phyloP scores from a whole-genome alignment of 2,329 filamentous ascomycete species.

The Epichloe coenophiala region DNA sequence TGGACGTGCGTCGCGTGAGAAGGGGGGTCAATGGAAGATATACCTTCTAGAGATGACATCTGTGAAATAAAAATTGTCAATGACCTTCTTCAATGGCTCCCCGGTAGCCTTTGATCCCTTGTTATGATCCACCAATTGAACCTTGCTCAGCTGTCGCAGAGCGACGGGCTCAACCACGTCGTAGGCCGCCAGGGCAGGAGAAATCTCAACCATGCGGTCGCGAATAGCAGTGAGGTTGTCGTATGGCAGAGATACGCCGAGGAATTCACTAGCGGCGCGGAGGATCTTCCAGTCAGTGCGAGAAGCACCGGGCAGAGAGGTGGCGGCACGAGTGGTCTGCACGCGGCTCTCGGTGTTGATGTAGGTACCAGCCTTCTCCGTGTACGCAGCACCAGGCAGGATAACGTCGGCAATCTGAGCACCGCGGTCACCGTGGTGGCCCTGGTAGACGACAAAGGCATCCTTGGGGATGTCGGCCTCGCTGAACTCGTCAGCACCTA shows the following conservation, averaged over 20 bases:
- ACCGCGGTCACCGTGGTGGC: slow-evolving; percentile 89
- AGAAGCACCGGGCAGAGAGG: slow-evolving; percentile 74
- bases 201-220: slow-evolving; percentile 91
- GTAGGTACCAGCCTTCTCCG: slow-evolving; percentile 91
- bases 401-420: slow-evolving; percentile 89
- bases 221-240: slow-evolving; percentile 82
- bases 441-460: slow-evolving; percentile 94
- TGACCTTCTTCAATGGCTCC: slow-evolving; percentile 66
- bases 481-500: slow-evolving; percentile 84
- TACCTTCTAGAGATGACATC: slow-evolving; percentile 93
- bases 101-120: slow-evolving; percentile 66
- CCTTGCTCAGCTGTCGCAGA: slow-evolving; percentile 66
- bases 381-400: slow-evolving; percentile 89
- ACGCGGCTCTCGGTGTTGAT: slow-evolving; percentile 96
- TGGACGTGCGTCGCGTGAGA: neutral
- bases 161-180: slow-evolving; percentile 78
- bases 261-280: slow-evolving; percentile 80
- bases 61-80: slow-evolving; percentile 97
- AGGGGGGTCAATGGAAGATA: slow-evolving; percentile 19
- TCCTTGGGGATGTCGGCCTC: slow-evolving; percentile 84
- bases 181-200: slow-evolving; percentile 76
- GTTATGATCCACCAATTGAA: slow-evolving; percentile 93
- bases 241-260: slow-evolving; percentile 76
- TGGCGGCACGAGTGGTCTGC: slow-evolving; percentile 84
- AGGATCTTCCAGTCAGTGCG: slow-evolving; percentile 99